Evolutionary conservation across 306 rosid genomes (phyloP).

Genomic region (Gillenia trifoliata): DNA sequence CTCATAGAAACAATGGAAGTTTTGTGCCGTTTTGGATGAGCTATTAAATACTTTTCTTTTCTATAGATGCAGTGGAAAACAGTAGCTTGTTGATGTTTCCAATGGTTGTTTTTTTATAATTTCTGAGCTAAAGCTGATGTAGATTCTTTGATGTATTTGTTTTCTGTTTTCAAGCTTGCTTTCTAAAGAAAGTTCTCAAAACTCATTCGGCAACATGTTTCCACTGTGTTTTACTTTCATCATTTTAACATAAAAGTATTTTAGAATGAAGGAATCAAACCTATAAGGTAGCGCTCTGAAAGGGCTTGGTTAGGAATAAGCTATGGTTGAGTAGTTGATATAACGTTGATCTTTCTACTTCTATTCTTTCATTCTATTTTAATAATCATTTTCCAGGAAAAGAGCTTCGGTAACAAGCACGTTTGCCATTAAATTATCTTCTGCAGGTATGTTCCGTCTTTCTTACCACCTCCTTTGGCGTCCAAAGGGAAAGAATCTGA

Average conservation of each 20-base stretch:
- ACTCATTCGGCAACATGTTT: not conserved
- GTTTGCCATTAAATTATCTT: slow-evolving; percentile 36
- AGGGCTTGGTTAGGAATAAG: not conserved
- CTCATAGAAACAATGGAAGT: slow-evolving; percentile 25
- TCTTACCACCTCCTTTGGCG: slow-evolving; percentile 95
- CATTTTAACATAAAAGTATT: not conserved
- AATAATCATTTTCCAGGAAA: slow-evolving; percentile 1
- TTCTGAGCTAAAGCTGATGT: not conserved
- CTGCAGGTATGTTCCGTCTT: slow-evolving; percentile 98
- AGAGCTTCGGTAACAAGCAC: slow-evolving; percentile 25
- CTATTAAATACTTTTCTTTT: not conserved
- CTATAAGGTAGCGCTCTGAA: not conserved
- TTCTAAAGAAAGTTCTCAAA: not conserved
- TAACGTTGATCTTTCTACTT: not conserved
- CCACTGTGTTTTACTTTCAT: not conserved
- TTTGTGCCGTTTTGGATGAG: not conserved
- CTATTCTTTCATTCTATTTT: not conserved
- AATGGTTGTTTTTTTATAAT: not conserved
- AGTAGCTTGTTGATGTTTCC: not conserved
- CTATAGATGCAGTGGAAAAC: not conserved
- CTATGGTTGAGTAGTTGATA: not conserved
- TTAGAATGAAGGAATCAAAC: not conserved
- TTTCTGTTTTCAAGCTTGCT: not conserved
- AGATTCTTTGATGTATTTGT: not conserved
- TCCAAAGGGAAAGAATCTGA: slow-evolving; percentile 93